Conservation (phyloP, 495 filamentous ascomycete species). For the Penicillium soppii region DNA sequence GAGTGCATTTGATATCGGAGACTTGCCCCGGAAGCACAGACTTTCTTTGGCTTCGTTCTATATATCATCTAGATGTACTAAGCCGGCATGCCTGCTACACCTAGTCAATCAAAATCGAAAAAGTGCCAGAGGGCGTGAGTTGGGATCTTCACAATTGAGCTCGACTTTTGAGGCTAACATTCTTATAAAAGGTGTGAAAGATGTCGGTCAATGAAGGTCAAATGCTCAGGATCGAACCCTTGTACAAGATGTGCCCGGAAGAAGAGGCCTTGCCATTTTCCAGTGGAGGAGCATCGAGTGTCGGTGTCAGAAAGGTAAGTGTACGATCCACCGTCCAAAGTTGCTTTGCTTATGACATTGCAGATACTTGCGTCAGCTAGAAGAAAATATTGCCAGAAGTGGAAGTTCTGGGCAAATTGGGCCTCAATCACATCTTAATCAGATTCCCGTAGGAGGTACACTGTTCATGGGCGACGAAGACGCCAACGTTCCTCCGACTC, state of each 20-base stretch:
- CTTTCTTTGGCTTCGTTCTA: not conserved
- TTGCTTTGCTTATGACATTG: not conserved
- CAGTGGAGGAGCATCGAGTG: slow-evolving; percentile 28
- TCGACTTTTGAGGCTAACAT: not conserved
- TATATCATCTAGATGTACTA: not conserved
- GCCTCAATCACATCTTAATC: not conserved
- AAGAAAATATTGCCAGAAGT: slow-evolving; percentile 19
- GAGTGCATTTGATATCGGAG: slow-evolving; percentile 17
- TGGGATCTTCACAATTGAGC: not conserved
- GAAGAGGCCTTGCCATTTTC: slow-evolving; percentile 31
- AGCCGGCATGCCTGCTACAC: slow-evolving; percentile 18
- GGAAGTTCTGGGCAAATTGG: not conserved
- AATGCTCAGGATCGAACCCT: slow-evolving; percentile 34
- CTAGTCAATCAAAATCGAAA: slow-evolving; percentile 15
- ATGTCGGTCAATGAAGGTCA: slow-evolving; percentile 42
- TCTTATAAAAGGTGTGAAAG: slow-evolving; percentile 25
- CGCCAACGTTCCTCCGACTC: slow-evolving; percentile 1
- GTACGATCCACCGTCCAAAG: no score
- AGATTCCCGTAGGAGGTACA: not conserved
- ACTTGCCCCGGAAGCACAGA: slow-evolving; percentile 6
- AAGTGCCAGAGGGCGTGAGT: slow-evolving; percentile 30
- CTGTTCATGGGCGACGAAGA: slow-evolving; percentile 7
- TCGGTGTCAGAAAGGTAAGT: slow-evolving; percentile 33
- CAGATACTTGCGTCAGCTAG: slow-evolving; percentile 23
- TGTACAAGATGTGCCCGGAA: slow-evolving; percentile 34